These are phyloP conservation scores for Tinospora cordifolia DNA, from an alignment of 164 flowering plant genomes.

Conservation along the genomic window DNA sequence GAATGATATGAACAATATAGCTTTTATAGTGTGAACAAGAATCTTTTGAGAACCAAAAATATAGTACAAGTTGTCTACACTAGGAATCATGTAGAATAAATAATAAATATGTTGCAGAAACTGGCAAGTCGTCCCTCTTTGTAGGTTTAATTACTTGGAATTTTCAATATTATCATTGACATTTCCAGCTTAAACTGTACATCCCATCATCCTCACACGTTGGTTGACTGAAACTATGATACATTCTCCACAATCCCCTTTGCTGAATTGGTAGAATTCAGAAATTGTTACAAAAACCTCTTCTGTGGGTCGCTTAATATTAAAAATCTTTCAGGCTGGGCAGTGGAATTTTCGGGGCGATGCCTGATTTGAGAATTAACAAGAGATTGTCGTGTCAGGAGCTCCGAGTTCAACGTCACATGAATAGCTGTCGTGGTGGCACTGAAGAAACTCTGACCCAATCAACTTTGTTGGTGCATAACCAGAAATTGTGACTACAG, in stretches of 20 bases:
- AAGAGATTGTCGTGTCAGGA: too few species aligned
- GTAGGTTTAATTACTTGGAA: background rate
- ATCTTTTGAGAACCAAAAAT: background rate
- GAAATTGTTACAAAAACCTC: too few species aligned
- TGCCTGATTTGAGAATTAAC: too few species aligned
- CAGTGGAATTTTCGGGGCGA: too few species aligned
- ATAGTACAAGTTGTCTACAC: background rate
- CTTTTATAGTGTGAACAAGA: background rate
- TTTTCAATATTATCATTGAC: background rate
- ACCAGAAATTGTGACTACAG: background rate
- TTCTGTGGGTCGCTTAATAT: too few species aligned
- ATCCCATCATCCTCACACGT: background rate
- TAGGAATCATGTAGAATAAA: too few species aligned
- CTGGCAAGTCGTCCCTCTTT: background rate
- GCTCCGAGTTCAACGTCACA: background rate
- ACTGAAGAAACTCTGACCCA: background rate
- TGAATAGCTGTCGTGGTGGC: background rate
- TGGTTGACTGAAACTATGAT: background rate
- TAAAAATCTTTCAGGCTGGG: too few species aligned
- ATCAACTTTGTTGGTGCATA: background rate
- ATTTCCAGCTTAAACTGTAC: background rate
- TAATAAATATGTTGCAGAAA: background rate
- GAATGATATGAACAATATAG: background rate
- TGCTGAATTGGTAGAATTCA: too few species aligned
- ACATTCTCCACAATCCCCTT: background rate